Percentiles rank a stretch among this genome's conserved stretches.
Evolutionary conservation across 2,329 filamentous ascomycete genomes (phyloP).

Genomic region (Diaporthe helianthi): DNA sequence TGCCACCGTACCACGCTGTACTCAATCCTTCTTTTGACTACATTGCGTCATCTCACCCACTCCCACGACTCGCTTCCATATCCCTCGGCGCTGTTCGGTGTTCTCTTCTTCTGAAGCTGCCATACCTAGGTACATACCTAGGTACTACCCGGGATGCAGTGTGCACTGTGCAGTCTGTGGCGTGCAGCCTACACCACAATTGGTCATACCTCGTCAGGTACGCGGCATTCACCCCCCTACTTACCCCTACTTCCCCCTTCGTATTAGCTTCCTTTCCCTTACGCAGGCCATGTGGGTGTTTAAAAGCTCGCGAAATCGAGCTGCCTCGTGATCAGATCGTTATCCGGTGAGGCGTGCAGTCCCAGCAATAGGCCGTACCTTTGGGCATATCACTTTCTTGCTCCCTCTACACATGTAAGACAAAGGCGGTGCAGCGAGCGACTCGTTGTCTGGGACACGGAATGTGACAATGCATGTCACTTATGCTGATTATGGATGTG

Average conservation of each 20-base stretch:
- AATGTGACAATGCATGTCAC: background rate
- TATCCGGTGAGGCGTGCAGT: background rate
- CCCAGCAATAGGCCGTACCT: background rate
- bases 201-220: background rate
- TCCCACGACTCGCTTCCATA: background rate
- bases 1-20: constrained; percentile 1
- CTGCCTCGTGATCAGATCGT: background rate
- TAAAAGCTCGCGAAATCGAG: constrained; percentile 1
- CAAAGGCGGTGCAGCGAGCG: background rate
- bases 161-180: background rate
- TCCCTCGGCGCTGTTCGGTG: background rate
- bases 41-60: constrained; percentile 23
- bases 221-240: background rate
- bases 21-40: background rate
- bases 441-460: constrained; percentile 1
- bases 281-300: background rate
- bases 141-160: background rate
- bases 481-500: background rate
- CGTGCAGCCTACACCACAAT: background rate
- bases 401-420: background rate
- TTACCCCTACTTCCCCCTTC: background rate
- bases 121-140: no score
- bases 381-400: background rate
- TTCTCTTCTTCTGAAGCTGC: constrained; percentile 3
- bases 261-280: background rate